Conservation (phyloP, 257 asterid genomes). For the Eustoma russellianum region DNA sequence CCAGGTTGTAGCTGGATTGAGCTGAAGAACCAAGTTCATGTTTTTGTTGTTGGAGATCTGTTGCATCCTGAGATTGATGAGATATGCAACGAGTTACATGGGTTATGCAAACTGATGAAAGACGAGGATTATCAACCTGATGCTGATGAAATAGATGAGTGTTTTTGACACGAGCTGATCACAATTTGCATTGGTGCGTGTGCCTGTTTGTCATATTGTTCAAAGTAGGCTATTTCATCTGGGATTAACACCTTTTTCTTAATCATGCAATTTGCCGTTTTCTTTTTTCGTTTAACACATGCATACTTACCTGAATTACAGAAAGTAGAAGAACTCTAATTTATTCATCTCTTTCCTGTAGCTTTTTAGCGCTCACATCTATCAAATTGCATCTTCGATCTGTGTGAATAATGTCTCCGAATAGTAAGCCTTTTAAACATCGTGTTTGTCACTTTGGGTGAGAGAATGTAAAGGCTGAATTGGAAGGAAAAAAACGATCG, state of each 20-base stretch:
- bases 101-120: conserved; percentile 45
- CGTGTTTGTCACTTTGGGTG: too few relatives aligned
- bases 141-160: conserved; percentile 19
- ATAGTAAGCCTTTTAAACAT: too few relatives aligned
- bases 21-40: conserved; percentile 65
- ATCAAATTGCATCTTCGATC: too few relatives aligned
- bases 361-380: too few relatives aligned
- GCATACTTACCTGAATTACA: too few relatives aligned
- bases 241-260: background rate
- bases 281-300: background rate
- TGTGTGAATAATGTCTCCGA: too few relatives aligned
- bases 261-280: background rate
- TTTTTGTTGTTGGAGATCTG: conserved; percentile 68
- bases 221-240: background rate
- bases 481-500: too few relatives aligned
- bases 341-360: too few relatives aligned
- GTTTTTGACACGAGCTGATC: conserved; percentile 4
- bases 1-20: conserved; percentile 97
- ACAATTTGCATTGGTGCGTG: background rate
- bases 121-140: conserved; percentile 26
- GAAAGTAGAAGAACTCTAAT: too few relatives aligned
- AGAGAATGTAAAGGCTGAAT: too few relatives aligned
- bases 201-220: background rate
- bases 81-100: conserved; percentile 39
- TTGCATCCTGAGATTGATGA: conserved; percentile 53